Conservation (phyloP, 257 asterid species). For the Ballota nigra region DNA sequence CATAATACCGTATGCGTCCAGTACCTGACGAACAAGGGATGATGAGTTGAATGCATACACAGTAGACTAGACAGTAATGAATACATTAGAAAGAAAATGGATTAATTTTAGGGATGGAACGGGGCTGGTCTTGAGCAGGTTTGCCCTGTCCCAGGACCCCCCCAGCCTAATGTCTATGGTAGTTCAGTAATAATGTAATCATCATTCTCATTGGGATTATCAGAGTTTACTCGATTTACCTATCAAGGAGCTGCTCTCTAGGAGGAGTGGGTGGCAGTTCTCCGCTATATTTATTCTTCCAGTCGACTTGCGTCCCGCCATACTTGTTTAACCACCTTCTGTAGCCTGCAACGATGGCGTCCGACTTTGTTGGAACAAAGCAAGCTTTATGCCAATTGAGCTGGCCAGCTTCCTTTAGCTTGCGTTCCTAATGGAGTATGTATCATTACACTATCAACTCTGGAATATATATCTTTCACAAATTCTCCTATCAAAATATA, state of each 20-base stretch:
- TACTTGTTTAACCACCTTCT: conserved; percentile 81
- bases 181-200: too few species aligned
- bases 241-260: conserved; percentile 67
- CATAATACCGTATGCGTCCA: conserved; percentile 76
- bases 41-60: neutral
- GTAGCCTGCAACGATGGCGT: conserved; percentile 53
- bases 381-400: conserved; percentile 73
- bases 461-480: neutral
- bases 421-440: conserved; percentile 52
- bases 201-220: too few species aligned
- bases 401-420: conserved; percentile 50
- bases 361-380: conserved; percentile 78
- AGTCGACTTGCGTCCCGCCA: conserved; percentile 60
- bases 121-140: too few species aligned
- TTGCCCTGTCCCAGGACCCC: too few species aligned
- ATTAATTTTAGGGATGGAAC: too few species aligned
- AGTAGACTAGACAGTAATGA: too few species aligned
- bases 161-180: too few species aligned
- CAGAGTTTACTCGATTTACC: conserved; percentile 33
- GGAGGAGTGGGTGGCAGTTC: conserved; percentile 72
- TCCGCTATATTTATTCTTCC: conserved; percentile 54
- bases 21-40: conserved; percentile 43
- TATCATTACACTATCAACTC: neutral
- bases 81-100: too few species aligned
- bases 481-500: too few species aligned